Evolutionary conservation across 1,284 basidiomycete genomes (phyloP).

Genomic region (Microbotryum intermedium): DNA sequence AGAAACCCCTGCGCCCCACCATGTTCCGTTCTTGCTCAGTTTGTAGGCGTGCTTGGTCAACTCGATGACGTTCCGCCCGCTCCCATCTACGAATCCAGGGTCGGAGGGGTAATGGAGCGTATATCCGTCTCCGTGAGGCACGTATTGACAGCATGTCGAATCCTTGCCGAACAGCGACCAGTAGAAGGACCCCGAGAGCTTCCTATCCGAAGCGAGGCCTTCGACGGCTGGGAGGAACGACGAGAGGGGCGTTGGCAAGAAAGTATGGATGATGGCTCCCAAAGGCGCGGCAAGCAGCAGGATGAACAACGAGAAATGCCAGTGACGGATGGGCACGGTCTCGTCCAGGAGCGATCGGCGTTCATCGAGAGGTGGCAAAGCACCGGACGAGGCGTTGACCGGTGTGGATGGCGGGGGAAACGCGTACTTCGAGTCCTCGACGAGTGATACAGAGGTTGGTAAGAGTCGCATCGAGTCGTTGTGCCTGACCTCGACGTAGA

Average conservation of each 20-base stretch:
- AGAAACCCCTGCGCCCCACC: slow-evolving; percentile 1
- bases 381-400: no score
- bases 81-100: background rate
- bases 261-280: slow-evolving; percentile 14
- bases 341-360: slow-evolving; percentile 1
- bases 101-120: slow-evolving; percentile 24
- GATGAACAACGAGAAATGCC: slow-evolving; percentile 15
- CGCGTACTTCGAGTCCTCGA: no score
- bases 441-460: no score
- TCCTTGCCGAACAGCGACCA: slow-evolving; percentile 33
- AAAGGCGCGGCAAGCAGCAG: slow-evolving; percentile 20
- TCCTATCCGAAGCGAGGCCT: background rate
- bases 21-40: slow-evolving; percentile 10
- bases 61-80: slow-evolving; percentile 1
- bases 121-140: slow-evolving; percentile 23
- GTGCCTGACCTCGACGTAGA: background rate
- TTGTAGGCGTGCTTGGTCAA: slow-evolving; percentile 21
- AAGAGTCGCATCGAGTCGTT: no score
- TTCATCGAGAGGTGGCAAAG: background rate
- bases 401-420: no score
- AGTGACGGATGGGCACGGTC: slow-evolving; percentile 5
- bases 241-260: slow-evolving; percentile 14
- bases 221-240: slow-evolving; percentile 13
- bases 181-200: slow-evolving; percentile 22
- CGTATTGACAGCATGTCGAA: slow-evolving; percentile 19